phyloP scores from a whole-genome alignment of 2,329 filamentous ascomycete species.

The Botrytis pseudocinerea region DNA sequence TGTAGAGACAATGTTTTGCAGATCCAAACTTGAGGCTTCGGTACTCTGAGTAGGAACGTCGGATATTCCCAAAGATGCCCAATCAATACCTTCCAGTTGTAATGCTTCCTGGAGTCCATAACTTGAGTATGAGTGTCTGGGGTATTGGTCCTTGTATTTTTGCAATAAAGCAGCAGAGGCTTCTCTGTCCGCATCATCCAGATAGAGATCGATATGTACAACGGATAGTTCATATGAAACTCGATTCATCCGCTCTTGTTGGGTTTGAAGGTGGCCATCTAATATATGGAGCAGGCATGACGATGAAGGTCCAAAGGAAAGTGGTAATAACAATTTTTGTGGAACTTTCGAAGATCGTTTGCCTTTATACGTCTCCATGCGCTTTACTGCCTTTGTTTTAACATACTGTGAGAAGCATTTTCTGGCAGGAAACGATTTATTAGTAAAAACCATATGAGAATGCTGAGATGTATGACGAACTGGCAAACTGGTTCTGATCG shows the following conservation, averaged over 20 bases:
- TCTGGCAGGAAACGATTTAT: slow-evolving; percentile 45
- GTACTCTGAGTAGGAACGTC: slow-evolving; percentile 23
- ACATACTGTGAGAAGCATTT: slow-evolving; percentile 79
- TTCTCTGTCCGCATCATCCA: slow-evolving; percentile 37
- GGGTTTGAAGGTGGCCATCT: slow-evolving; percentile 65
- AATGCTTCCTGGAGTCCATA: slow-evolving; percentile 66
- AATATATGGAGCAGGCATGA: slow-evolving; percentile 75
- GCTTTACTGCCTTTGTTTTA: slow-evolving; percentile 75
- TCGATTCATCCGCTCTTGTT: slow-evolving; percentile 63
- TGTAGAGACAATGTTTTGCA: slow-evolving; percentile 52
- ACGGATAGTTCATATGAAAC: slow-evolving; percentile 67
- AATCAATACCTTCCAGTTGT: slow-evolving; percentile 52
- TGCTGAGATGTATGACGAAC: slow-evolving; percentile 30
- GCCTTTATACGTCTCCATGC: slow-evolving; percentile 66
- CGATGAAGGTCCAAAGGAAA: slow-evolving; percentile 84
- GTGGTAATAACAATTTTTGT: slow-evolving; percentile 66
- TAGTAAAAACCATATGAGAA: slow-evolving; percentile 23
- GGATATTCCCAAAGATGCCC: slow-evolving; percentile 47
- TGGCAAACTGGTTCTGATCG: slow-evolving; percentile 41
- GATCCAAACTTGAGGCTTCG: slow-evolving; percentile 33
- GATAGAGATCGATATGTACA: slow-evolving; percentile 47
- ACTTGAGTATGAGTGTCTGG: slow-evolving; percentile 62
- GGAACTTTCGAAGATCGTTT: slow-evolving; percentile 42
- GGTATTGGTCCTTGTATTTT: slow-evolving; percentile 59
- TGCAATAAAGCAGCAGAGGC: slow-evolving; percentile 43